These are phyloP conservation scores for Polyplosphaeria fusca DNA, from an alignment of 495 filamentous ascomycete genomes.

Conservation along the genomic window DNA sequence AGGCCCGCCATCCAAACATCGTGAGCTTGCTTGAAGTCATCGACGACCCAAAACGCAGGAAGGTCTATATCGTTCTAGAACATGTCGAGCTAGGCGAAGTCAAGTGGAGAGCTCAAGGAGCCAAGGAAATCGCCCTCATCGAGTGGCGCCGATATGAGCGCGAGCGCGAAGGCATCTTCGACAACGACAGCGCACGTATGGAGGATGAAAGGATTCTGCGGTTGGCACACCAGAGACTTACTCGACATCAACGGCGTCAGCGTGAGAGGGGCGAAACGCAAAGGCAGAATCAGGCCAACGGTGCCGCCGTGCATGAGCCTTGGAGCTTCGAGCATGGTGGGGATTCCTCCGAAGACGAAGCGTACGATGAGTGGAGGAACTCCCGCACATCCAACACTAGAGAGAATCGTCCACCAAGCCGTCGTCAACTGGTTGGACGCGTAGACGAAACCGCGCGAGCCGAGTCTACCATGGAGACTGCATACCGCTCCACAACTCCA, in stretches of 20 bases:
- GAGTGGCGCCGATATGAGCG: slow-evolving; percentile 76
- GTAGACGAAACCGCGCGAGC: not conserved
- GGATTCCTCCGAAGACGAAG: slow-evolving; percentile 53
- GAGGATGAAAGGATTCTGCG: slow-evolving; percentile 58
- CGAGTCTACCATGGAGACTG: slow-evolving; percentile 28
- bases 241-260: slow-evolving; percentile 30
- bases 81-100: slow-evolving; percentile 93
- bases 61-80: slow-evolving; percentile 97
- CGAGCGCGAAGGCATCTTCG: slow-evolving; percentile 56
- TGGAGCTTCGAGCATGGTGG: slow-evolving; percentile 84
- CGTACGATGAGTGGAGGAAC: slow-evolving; percentile 9
- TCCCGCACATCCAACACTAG: not conserved
- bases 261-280: slow-evolving; percentile 26
- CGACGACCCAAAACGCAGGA: slow-evolving; percentile 90
- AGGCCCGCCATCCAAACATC: slow-evolving; percentile 92
- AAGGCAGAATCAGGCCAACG: slow-evolving; percentile 1
- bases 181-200: slow-evolving; percentile 38
- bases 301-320: slow-evolving; percentile 32
- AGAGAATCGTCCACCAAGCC: not conserved
- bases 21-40: slow-evolving; percentile 95
- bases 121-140: slow-evolving; percentile 72
- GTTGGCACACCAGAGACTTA: slow-evolving; percentile 35
- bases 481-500: slow-evolving; percentile 27
- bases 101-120: slow-evolving; percentile 80
- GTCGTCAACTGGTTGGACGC: too few relatives aligned